Evolutionary conservation across 306 rosid genomes (phyloP), one percentile per base, ranked within the genome.

Genomic region (Canavalia ensiformis): DNA sequence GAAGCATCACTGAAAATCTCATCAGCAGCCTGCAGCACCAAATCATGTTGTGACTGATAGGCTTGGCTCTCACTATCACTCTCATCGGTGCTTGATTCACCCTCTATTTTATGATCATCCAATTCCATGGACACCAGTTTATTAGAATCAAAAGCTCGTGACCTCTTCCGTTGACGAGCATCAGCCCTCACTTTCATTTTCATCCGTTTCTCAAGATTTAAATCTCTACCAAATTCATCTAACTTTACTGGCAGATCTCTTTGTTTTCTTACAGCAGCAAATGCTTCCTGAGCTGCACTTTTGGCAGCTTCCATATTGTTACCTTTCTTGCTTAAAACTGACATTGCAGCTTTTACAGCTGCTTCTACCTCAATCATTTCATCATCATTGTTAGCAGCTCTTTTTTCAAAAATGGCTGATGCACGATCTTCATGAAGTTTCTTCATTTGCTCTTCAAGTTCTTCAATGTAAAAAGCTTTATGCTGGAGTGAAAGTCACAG

Each of bases 71-170:
- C 97, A 73, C 88, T 90, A 75, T 91, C 99, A 88, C 99, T 95
- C 91, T 95, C 99, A 76, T 95, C 99, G 0, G 98, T 91, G 91
- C 98, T 95, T 34, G 94, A 90, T 81, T 95, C 99, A 58, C 99
- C 99, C 86, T 95, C 99, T 81, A 93, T 79, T 81, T 84, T 90
- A 74, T 58, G 89, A 89, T 82, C 52, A 80, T 93, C 94, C 70
- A 91, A 79, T 29, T 91, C 98, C 92, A 90, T 86, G 78, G 85
- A 72, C 49, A 85, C 52, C 49, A 76, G 56, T 80, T 89, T 90
- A 75, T 84, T 90, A 31, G 89, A 85, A 76, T 85, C 90, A 52
- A 87, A 81, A 67, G 86, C 75, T 62, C 25, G 75, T 46, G 88
- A 76, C 82, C 82, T 89, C 77, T 84, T 88, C 76, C 82, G 89